These are phyloP conservation scores for Aschersonia sp. DNA, from an alignment of 2,329 filamentous ascomycete species.

Conservation along the genomic window DNA sequence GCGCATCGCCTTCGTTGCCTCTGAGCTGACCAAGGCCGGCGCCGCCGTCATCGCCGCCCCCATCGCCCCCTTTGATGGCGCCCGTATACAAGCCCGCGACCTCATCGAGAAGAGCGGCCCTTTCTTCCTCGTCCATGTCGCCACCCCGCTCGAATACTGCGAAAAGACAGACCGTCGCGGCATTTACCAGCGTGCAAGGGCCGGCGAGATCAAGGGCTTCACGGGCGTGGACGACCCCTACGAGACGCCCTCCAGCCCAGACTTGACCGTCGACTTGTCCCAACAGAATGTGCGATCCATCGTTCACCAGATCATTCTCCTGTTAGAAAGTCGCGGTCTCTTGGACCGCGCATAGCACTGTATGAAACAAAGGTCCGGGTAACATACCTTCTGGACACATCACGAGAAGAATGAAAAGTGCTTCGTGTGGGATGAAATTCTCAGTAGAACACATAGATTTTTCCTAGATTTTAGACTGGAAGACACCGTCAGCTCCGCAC, in stretches of 20 bases:
- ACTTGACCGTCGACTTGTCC: constrained; percentile 72
- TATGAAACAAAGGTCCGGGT: neutral
- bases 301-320: constrained; percentile 89
- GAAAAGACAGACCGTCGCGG: constrained; percentile 93
- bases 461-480: too few species aligned
- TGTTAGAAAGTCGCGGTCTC: constrained; percentile 80
- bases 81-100: constrained; percentile 65
- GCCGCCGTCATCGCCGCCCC: constrained; percentile 92
- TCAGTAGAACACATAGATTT: neutral
- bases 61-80: constrained; percentile 81
- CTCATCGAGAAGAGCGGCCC: constrained; percentile 76
- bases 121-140: constrained; percentile 93
- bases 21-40: constrained; percentile 83
- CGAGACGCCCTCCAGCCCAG: constrained; percentile 66
- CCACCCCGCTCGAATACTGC: constrained; percentile 79
- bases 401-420: neutral
- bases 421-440: neutral
- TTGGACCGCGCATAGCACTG: constrained; percentile 52
- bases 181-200: constrained; percentile 71
- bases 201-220: constrained; percentile 93
- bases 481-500: too few species aligned
- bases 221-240: constrained; percentile 97
- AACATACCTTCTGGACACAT: too few species aligned
- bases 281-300: constrained; percentile 83
- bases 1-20: constrained; percentile 91